These are phyloP conservation scores for Microdochium bolleyi DNA, from an alignment of 2,329 filamentous ascomycete genomes.

Conservation along the genomic window DNA sequence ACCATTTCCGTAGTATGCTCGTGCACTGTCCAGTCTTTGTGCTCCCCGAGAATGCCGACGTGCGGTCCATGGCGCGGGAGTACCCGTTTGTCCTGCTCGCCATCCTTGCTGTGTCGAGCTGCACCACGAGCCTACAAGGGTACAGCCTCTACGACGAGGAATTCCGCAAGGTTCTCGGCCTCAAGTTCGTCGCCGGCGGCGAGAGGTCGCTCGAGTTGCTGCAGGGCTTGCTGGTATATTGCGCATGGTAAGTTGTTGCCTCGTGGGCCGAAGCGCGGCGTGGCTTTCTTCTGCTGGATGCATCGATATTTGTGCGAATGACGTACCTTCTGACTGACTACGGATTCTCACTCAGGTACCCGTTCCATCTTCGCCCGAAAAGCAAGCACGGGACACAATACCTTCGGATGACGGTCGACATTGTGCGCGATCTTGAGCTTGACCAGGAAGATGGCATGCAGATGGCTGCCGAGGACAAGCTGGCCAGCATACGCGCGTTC, in stretches of 20 bases:
- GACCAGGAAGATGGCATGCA: constrained; percentile 27
- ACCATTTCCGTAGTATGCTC: constrained; percentile 34
- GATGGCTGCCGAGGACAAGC: constrained; percentile 13
- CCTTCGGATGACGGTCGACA: constrained; percentile 41
- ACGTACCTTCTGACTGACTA: neutral
- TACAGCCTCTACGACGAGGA: constrained; percentile 49
- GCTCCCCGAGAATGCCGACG: constrained; percentile 29
- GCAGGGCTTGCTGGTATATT: constrained; percentile 49
- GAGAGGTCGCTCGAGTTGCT: constrained; percentile 50
- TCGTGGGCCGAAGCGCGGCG: too few relatives aligned
- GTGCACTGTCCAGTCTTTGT: constrained; percentile 34
- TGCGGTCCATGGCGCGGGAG: constrained; percentile 32
- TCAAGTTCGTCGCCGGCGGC: constrained; percentile 48
- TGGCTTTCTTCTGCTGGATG: too few relatives aligned
- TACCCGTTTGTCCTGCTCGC: constrained; percentile 47
- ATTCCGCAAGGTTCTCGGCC: constrained; percentile 46
- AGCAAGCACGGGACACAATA: constrained; percentile 42
- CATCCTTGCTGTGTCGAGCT: constrained; percentile 42
- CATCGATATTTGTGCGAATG: too few relatives aligned
- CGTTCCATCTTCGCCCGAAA: constrained; percentile 44
- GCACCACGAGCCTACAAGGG: constrained; percentile 37
- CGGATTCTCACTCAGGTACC: constrained; percentile 28
- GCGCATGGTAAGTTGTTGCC: constrained; percentile 38
- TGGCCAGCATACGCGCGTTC: constrained; percentile 37
- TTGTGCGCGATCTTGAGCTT: constrained; percentile 40